Evolutionary conservation across 768 basidiomycete genomes (phyloP).

Genomic region (Suillus discolor): DNA sequence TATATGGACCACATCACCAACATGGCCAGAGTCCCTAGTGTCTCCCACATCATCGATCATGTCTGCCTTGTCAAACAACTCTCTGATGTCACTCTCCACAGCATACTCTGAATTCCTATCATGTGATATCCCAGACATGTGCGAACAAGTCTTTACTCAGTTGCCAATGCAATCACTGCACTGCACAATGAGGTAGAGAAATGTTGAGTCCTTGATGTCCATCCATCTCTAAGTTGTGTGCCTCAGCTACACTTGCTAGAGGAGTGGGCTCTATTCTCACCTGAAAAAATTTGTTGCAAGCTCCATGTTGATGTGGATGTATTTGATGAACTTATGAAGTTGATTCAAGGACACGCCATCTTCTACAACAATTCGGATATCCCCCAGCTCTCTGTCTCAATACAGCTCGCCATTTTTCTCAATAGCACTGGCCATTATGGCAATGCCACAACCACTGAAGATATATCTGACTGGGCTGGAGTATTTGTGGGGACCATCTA

Average conservation of each 20-base stretch:
- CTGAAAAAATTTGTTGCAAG: conserved; percentile 11
- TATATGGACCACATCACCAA: not conserved
- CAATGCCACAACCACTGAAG: conserved; percentile 2
- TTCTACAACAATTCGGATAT: conserved; percentile 25
- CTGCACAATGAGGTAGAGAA: not conserved
- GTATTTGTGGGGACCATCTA: conserved; percentile 12
- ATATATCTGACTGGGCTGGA: conserved; percentile 10
- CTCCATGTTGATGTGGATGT: conserved; percentile 28
- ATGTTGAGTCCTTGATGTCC: not conserved
- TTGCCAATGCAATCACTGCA: not conserved
- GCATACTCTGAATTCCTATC: not conserved
- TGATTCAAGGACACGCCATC: conserved; percentile 25
- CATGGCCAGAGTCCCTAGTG: not conserved
- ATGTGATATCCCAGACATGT: not conserved
- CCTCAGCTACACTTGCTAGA: conserved; percentile 10
- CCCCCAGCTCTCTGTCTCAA: not conserved
- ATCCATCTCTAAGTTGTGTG: not conserved
- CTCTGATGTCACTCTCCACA: not conserved
- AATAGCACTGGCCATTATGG: conserved; percentile 10
- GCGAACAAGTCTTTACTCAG: not conserved
- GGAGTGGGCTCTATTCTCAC: not conserved
- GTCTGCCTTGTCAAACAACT: not conserved
- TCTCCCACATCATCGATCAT: not conserved
- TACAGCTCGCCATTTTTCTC: conserved; percentile 9
- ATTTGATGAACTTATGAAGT: conserved; percentile 22